Evolutionary conservation across 148 eudicot species (phyloP), one percentile per base, ranked within the genome.

Genomic region (Polygonum aviculare): DNA sequence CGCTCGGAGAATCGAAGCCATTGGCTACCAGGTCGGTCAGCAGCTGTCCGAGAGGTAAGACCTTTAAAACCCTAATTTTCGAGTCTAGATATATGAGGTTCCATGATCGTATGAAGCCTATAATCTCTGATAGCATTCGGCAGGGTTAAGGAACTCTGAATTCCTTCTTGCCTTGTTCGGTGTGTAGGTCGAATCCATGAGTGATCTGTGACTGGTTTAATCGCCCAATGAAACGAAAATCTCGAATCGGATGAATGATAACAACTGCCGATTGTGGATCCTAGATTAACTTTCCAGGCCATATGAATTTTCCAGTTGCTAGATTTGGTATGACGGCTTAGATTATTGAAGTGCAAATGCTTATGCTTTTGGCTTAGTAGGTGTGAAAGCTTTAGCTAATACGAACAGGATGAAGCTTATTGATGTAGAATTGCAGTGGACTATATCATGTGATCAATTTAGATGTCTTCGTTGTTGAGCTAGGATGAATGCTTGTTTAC

Each of bases 1-100:
- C 21, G 98, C 98, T 50, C 96, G 92, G n/a, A 81, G 97, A 41
- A 95, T 95, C 84, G 98, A 95, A 72, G 87, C 97, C 59, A 90
- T 95, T 60, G 97, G 97, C 65, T 95, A 80, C 62, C 97, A 95
- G 79, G 97, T 95, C 80, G 98, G 98, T 59, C 98, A 90, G 76
- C 97, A 92, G 78, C 93, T 95, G 79, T 86, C 92, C 41, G 98
- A 95, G 76, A 88, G 97, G 98, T 95, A 57, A 2, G 5, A 44
- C 44, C 75, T 72, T 45, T n/a, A 12, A 36, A 67, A 67, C 72
- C 72, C 72, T 38, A 67, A 12, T 6, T 36, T 67, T 16, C 72
- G n/a, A 2, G 10, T 35, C 36, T 33, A 67, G 72, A 67, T 36
- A 45, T 67, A 38, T 67, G 44, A 35, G 44, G 9, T 21, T 15